Conservation (phyloP, 1,284 basidiomycete species). For the Boletus mariae region DNA sequence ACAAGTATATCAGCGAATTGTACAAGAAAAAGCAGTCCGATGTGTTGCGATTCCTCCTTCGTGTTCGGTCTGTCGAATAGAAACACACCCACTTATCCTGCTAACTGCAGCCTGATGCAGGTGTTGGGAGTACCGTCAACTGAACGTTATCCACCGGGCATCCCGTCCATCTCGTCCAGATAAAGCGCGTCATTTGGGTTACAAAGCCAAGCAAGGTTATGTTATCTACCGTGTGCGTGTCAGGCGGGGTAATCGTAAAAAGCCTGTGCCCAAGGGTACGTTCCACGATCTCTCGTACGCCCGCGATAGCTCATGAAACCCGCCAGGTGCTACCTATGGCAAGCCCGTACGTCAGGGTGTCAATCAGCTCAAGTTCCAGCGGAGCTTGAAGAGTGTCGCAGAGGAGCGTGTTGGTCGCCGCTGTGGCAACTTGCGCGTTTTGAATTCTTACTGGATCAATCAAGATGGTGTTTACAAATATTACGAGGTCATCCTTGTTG, state of each 20-base stretch:
- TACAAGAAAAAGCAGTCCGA: constrained; percentile 97
- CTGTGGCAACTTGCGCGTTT: constrained; percentile 93
- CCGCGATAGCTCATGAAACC: constrained; percentile 5
- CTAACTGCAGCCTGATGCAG: constrained; percentile 40
- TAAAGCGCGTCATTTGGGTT: constrained; percentile 97
- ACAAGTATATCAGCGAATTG: constrained; percentile 97
- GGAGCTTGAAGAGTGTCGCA: constrained; percentile 88
- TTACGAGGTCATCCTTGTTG: constrained; percentile 98
- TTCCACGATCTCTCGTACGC: constrained; percentile 5
- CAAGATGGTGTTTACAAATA: constrained; percentile 99
- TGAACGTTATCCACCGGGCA: constrained; percentile 97
- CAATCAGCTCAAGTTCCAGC: constrained; percentile 98
- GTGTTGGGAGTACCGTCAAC: constrained; percentile 99
- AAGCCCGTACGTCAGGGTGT: constrained; percentile 99
- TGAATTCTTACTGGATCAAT: constrained; percentile 99
- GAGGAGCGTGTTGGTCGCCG: constrained; percentile 98
- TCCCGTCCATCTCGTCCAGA: constrained; percentile 97
- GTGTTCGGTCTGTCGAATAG: constrained; percentile 71
- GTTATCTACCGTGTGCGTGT: constrained; percentile 98
- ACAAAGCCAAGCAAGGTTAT: constrained; percentile 99
- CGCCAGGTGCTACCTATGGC: constrained; percentile 89
- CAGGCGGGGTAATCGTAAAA: constrained; percentile 98
- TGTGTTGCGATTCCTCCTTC: constrained; percentile 97
- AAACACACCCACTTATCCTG: neutral
- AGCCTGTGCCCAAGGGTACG: constrained; percentile 93